Evolutionary conservation across 176 grass and related monocot genomes (phyloP), one percentile per base, ranked within the genome.

Genomic region (Lolium rigidum): DNA sequence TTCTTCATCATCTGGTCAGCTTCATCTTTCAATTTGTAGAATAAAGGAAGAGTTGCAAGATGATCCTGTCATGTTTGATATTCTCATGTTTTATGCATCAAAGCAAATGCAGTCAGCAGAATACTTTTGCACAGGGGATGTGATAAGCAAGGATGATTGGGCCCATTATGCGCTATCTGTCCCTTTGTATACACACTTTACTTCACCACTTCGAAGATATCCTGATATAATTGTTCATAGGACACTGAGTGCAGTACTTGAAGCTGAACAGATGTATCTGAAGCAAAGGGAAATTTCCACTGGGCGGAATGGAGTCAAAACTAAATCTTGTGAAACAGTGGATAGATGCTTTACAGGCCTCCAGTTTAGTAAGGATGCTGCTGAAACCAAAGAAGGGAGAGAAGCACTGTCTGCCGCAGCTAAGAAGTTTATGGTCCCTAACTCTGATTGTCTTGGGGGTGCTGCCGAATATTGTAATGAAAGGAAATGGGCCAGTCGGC

Each of bases 171-270:
- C 90, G 4, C 50, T 98, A 25, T 92, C 97, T 66, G 70, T 91
- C 71, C 97, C 97, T 69, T 86, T 91, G 4, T 98, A 95, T 51
- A 95, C 97, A 49, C 97, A 98, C 90, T 98, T 98, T 51, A 98
- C 94, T 63, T 98, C 97, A 10, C 97, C 97, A 18, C 89, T 98
- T 74, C 77, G 94, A 86, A 92, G 97, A 85, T 98, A 98, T 80
- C 88, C 97, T 82, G 97, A 98, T 90, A 92, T 98, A 87, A 86
- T 98, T 86, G 97, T 98, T 74, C 97, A 98, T 74, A 91, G 94
- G 82, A 95, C 84, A 82, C 80, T 98, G 70, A 91, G 79, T 85
- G 97, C 97, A 44, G 90, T 91, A 74, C 74, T 95, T 72, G 93
- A 94, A 59, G 93, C 97, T 82, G 97, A 98, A 73, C 76, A 90